Evolutionary conservation across 2,329 filamentous ascomycete species (phyloP), one percentile per base, ranked within the genome.

Genomic region (Akanthomyces dipterigenus): DNA sequence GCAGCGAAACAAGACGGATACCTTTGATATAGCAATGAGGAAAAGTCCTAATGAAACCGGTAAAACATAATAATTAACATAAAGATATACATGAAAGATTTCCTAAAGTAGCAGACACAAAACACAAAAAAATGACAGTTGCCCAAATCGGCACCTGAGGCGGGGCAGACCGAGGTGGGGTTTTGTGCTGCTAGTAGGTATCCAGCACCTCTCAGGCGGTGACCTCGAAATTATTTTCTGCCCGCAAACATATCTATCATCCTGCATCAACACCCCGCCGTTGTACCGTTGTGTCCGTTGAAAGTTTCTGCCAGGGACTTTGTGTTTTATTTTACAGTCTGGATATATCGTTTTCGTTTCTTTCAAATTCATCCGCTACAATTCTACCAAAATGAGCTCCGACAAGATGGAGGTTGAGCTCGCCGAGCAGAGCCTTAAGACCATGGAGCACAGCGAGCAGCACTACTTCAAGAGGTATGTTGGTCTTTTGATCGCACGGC

Each of bases 401-500:
- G 77, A 78, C 63, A 80, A 79, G 64, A 85, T 83, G 81, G 83
- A 85, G 49, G 77, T 86, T 63, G 83, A 84, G 71, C 73, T 77
- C 66, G 84, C 83, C 54, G 84, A 87, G 78, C 74, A 82, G 73
- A 79, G 80, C 76, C 82, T 90, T 76, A 86, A 88, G 73, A 75
- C 79, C 69, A 88, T 96, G 84, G 89, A 90, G 74, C 93, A 96
- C 80, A 95, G 93, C 66, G 95, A 99, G 82, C 92, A 96, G 77
- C 95, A 98, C 78, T 99, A 98, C 82, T 98, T 98, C 82, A 98
- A 97, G 80, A 96, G 92, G 93, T 96, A 63, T 65, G 69, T 74
- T 63, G 36, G 60, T 34, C 50, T 45, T 53, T 50, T 45, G 16
- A 20, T 11, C 18, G 14, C 20, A 22, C n/a, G 5, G 46, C 36